Evolutionary conservation across 352 stramenopile species (phyloP).

Genomic region (Thalassiosira gravida): DNA sequence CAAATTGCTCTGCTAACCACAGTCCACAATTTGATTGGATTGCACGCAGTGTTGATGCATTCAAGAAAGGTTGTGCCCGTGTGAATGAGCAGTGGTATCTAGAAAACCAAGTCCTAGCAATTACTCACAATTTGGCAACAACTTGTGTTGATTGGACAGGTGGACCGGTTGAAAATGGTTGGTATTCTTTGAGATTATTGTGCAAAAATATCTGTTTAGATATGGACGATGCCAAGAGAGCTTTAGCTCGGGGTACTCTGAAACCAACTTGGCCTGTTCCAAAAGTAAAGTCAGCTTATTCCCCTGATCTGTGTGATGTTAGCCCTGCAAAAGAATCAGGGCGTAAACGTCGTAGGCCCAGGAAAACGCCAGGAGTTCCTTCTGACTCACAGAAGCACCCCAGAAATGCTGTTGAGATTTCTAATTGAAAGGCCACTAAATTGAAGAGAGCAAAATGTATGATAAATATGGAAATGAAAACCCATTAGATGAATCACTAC

Average conservation of each 20-base stretch:
- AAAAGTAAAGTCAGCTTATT: neutral
- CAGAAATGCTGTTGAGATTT: neutral
- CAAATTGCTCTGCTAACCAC: neutral
- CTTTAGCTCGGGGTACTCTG: neutral
- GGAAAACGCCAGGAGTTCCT: no score
- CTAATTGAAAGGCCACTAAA: neutral
- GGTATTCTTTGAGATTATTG: constrained; percentile 35
- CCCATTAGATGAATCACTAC: neutral
- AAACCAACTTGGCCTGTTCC: constrained; percentile 16
- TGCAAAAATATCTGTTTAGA: constrained; percentile 27
- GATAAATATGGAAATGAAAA: neutral
- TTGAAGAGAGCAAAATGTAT: neutral
- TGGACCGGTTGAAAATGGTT: neutral
- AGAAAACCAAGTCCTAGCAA: constrained; percentile 55
- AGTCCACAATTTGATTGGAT: constrained; percentile 37
- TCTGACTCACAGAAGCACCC: no score
- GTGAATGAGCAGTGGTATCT: constrained; percentile 64
- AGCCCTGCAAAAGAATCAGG: neutral
- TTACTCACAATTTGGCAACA: constrained; percentile 39
- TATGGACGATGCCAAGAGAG: constrained; percentile 13
- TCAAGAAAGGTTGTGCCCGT: constrained; percentile 26
- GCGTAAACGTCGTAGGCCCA: neutral
- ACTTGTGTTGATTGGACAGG: constrained; percentile 32
- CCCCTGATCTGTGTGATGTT: neutral
- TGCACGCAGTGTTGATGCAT: constrained; percentile 39